Evolutionary conservation across 73 alveolate genomes (phyloP).

Genomic region (Paramecium sexaurelia): DNA sequence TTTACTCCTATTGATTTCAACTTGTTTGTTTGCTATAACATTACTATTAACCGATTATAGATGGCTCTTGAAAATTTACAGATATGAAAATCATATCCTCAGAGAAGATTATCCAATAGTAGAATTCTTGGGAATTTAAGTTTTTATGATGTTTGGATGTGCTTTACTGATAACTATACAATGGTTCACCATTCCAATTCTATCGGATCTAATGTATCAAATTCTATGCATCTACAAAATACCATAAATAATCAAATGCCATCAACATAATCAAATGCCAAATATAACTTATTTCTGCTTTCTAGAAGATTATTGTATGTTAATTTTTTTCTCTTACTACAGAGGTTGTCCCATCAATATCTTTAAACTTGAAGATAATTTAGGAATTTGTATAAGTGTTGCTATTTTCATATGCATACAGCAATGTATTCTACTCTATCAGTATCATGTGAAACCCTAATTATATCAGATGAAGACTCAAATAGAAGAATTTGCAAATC

Average conservation of each 20-base stretch:
- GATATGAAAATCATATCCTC: conserved; percentile 26
- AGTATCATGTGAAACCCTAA: not conserved
- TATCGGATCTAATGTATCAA: conserved; percentile 42
- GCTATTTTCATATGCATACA: not conserved
- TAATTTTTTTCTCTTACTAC: not conserved
- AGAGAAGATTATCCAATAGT: conserved; percentile 35
- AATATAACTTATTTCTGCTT: not conserved
- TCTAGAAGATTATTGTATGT: conserved; percentile 36
- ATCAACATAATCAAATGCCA: not conserved
- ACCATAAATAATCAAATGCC: conserved; percentile 30
- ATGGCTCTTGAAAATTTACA: conserved; percentile 36
- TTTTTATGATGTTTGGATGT: conserved; percentile 53
- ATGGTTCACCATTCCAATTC: conserved; percentile 44
- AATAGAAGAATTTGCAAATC: not conserved
- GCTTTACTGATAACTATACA: conserved; percentile 5
- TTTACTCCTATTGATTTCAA: not conserved
- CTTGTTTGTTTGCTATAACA: not conserved
- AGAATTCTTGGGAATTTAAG: conserved; percentile 25
- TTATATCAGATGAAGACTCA: not conserved
- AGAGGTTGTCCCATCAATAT: conserved; percentile 32
- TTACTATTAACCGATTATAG: conserved; percentile 35
- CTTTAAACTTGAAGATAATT: not conserved
- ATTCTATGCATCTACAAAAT: not conserved
- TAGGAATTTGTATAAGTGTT: conserved; percentile 30
- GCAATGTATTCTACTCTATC: not conserved